Evolutionary conservation across 2,329 filamentous ascomycete genomes (phyloP), one percentile per base, ranked within the genome.

Genomic region (Monosporascus ibericus): DNA sequence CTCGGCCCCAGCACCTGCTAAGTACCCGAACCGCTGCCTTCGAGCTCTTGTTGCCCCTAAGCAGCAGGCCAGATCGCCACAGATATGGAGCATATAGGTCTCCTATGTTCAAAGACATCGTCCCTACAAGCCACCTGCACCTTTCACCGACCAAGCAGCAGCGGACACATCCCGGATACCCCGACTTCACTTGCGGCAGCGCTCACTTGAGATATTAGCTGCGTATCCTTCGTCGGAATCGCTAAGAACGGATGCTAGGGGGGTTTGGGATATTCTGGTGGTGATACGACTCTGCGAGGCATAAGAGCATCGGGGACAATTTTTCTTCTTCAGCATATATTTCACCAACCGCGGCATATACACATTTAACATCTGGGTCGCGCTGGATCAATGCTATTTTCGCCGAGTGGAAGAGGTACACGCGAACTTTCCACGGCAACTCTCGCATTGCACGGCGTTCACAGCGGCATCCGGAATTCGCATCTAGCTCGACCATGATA

Each of bases 1-100:
- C 53, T 67, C 5, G 67, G 66, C 8, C 61, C 63, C 3, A 63
- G 61, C 46, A 60, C 60, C 15, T 67, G 66, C 47, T 70, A 44
- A 61, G 39, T 6, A n/a, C 17, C 6, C 18, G 38, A 40, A 20
- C 38, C 27, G n/a, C 25, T 39, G 6, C 18, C 34, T 42, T 42
- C 25, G n/a, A 40, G 27, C 20, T 15, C 11, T 20, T 15, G 11
- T 17, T 11, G n/a, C 9, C 22, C 6, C 22, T 22, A 17, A 46
- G 14, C 39, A 42, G 39, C 39, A 42, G 20, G 18, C 39, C 39
- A 42, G 6, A 5, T 20, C 22, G 8, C 17, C 39, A 18, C 20
- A 14, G 18, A 42, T 15, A 20, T 24, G 20, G 39, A 20, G 22
- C 39, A 1, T 42, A 14, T 20, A 20, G 24, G 18, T 20, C 39